Base-by-base conservation (phyloP, 2,329 filamentous ascomycete genomes). In the Leptoxyphium fumago region DNA sequence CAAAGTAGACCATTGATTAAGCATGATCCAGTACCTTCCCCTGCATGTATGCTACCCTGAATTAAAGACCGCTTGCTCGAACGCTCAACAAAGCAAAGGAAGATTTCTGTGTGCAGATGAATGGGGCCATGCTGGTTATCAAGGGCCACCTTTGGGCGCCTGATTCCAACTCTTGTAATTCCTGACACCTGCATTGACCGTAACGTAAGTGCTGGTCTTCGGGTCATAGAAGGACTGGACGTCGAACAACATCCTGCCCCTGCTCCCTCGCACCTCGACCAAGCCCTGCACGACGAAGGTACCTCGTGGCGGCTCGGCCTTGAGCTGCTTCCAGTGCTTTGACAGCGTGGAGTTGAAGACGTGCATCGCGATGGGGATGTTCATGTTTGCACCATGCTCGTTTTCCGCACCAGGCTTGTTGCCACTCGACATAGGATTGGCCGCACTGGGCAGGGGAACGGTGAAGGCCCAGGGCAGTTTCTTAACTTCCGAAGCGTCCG, bases 201-300 rank as follows among this genome's bases (percentile, higher is more conserved):
- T 47, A 4, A 66, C 55, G 44, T 61, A 70, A 36, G 61, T 61
- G 9, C 52, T 58, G 18, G 53, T 45, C 40, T 62, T 62, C 1
- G 68, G 67, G 45, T 72, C 67, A 48, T 72, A 73, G 5, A 56
- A 60, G 5, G 60, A 65, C 8, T 53, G 46, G 2, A 72, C 65
- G 45, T 70, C 67, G n/a, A 72, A 48, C 5, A 65, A 63, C 45
- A 66, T 50, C 38, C 57, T 58, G 1, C 64, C 67, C 39, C 56
- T 60, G 8, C 56, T 52, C 6, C 69, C 69, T n/a, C 61, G 54
- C 2, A 72, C 51, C 45, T 72, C 67, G 1, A 73, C 56, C 29
- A 71, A 44, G 3, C 69, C 70, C 1, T 59, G 55, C 10, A 73
- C 62, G 0, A 65, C 46, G 42, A 72, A 62, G 2, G 59, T 61